A percentile compares a stretch with the other conserved stretches of the same genome.
Conservation (phyloP, 2,329 filamentous ascomycete species). For the Fusarium palustre region DNA sequence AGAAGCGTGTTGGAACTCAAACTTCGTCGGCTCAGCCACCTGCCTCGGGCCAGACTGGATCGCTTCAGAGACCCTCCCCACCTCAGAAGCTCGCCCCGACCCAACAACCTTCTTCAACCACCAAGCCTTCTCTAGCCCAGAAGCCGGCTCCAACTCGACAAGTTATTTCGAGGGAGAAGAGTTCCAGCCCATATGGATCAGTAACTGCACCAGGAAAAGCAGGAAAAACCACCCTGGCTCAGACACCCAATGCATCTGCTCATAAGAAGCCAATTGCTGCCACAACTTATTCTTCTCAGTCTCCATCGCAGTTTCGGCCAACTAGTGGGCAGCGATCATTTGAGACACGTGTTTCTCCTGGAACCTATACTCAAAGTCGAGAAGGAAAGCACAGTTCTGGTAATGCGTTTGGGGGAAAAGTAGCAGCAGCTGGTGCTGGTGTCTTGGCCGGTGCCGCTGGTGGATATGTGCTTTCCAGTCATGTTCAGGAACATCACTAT, state of each 20-base stretch:
- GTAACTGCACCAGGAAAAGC: background rate
- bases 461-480: conserved; percentile 3
- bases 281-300: background rate
- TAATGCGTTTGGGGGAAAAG: background rate
- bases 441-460: background rate
- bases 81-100: background rate
- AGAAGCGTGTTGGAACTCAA: too few species aligned
- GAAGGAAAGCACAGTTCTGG: background rate
- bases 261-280: background rate
- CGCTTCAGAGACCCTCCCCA: too few species aligned
- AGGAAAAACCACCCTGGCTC: background rate
- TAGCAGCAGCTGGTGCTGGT: background rate
- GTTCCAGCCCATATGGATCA: too few species aligned
- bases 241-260: background rate
- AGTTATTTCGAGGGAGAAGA: background rate
- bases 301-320: background rate
- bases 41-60: too few species aligned
- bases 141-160: background rate
- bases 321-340: background rate
- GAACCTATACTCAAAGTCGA: background rate
- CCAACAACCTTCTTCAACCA: background rate
- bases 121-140: background rate
- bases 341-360: background rate
- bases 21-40: background rate
- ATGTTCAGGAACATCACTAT: background rate